Percentiles rank a stretch among this genome's conserved stretches.
Conservation (phyloP, 805 yeast genomes). For the Isabelozyma rhagii region DNA sequence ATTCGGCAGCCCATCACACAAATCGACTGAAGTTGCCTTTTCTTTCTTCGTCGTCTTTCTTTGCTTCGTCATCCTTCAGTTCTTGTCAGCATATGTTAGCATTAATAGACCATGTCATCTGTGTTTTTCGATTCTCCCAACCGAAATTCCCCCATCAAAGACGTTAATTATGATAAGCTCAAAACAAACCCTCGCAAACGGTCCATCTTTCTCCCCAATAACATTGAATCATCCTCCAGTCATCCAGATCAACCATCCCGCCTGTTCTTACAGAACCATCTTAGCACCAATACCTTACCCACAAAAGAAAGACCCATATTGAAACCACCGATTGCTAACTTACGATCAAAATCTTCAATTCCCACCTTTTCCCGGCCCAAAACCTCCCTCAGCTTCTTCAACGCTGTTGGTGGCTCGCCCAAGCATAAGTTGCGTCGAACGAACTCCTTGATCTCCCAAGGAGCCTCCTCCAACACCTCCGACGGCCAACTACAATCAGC, state of each 20-base stretch:
- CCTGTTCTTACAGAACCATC: slow-evolving; percentile 21
- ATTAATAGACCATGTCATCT: neutral
- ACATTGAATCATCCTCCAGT: neutral
- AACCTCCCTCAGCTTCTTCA: slow-evolving; percentile 4
- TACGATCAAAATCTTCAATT: slow-evolving; percentile 25
- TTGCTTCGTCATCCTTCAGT: neutral
- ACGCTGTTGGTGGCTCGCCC: slow-evolving; percentile 12
- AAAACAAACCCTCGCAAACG: neutral
- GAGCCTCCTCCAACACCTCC: slow-evolving; percentile 24
- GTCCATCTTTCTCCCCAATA: neutral
- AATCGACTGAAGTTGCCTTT: neutral
- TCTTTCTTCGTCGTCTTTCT: neutral
- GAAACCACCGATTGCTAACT: slow-evolving; percentile 16
- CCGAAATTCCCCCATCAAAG: slow-evolving; percentile 3
- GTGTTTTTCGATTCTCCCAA: slow-evolving; percentile 9
- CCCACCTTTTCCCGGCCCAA: slow-evolving; percentile 8
- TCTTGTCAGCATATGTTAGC: neutral
- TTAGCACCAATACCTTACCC: slow-evolving; percentile 33
- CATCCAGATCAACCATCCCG: slow-evolving; percentile 11
- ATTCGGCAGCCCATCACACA: neutral
- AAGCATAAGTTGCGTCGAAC: slow-evolving; percentile 29
- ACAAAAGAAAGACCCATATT: slow-evolving; percentile 1
- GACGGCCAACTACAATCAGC: slow-evolving; percentile 21
- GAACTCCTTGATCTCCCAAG: slow-evolving; percentile 26
- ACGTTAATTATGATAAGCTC: neutral